Evolutionary conservation across 495 filamentous ascomycete genomes (phyloP).

Genomic region (Neurospora terricola): DNA sequence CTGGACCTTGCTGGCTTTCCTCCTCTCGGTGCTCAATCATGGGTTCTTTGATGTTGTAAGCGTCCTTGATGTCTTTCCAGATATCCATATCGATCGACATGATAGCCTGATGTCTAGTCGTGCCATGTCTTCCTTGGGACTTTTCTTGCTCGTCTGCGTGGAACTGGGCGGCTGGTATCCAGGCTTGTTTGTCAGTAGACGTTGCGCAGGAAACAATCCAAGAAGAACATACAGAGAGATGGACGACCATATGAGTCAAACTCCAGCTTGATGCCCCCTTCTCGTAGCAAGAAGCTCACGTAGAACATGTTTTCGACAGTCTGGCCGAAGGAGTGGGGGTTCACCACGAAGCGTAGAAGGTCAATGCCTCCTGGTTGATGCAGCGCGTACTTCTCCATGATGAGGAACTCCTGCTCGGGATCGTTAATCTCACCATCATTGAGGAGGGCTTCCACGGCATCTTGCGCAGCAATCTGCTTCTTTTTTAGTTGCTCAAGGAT

Average conservation of each 20-base stretch:
- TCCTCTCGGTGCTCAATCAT: conserved; percentile 79
- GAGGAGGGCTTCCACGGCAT: conserved; percentile 28
- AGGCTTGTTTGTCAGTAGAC: not conserved
- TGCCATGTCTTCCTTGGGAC: conserved; percentile 21
- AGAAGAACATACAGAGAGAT: conserved; percentile 52
- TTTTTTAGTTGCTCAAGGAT: conserved; percentile 42
- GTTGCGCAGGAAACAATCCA: not conserved
- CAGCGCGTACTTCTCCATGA: conserved; percentile 46
- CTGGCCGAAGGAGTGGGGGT: conserved; percentile 85
- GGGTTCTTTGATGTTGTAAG: conserved; percentile 61
- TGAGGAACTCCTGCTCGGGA: conserved; percentile 27
- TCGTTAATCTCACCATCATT: conserved; percentile 24
- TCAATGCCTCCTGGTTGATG: conserved; percentile 55
- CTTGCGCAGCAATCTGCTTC: conserved; percentile 31
- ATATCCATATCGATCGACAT: conserved; percentile 73
- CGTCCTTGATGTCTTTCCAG: conserved; percentile 66
- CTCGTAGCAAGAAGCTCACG: conserved; percentile 83
- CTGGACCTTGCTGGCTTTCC: conserved; percentile 42
- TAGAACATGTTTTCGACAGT: conserved; percentile 98
- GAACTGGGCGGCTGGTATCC: conserved; percentile 13
- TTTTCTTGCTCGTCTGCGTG: conserved; percentile 14
- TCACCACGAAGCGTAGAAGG: conserved; percentile 76
- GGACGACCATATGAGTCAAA: conserved; percentile 58
- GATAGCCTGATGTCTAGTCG: conserved; percentile 70
- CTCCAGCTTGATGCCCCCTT: conserved; percentile 61